Conservation (phyloP, 345 rosid genomes). For the Raphanus raphanistrum region DNA sequence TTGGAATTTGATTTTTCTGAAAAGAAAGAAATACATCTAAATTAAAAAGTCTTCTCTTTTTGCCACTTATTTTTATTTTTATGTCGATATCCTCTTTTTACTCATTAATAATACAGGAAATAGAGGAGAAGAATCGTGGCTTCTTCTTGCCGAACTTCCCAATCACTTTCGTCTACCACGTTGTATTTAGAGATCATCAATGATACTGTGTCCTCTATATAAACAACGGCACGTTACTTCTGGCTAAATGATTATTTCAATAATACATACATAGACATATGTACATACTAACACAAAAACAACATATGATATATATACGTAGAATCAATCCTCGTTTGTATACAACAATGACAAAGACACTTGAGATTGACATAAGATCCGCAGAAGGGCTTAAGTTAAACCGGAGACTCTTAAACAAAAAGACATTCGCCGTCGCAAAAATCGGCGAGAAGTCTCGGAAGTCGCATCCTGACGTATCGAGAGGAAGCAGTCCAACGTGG, state of each 20-base stretch:
- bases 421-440: constrained; percentile 38
- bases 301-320: constrained; percentile 6
- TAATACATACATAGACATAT: not conserved
- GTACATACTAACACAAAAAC: not conserved
- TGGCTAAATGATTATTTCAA: not conserved
- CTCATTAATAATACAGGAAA: not conserved
- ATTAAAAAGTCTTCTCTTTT: not conserved
- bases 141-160: constrained; percentile 17
- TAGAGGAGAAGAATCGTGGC: not conserved
- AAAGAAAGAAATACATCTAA: not conserved
- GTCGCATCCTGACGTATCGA: constrained; percentile 34
- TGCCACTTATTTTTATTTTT: not conserved
- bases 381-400: constrained; percentile 56
- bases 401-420: constrained; percentile 42
- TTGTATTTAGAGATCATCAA: not conserved
- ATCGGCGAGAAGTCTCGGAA: constrained; percentile 20
- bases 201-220: not conserved
- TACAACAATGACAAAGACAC: constrained; percentile 23
- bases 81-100: not conserved
- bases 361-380: constrained; percentile 59
- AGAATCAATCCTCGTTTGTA: not conserved
- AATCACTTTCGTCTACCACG: not conserved
- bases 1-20: no score
- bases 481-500: constrained; percentile 48
- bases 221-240: not conserved